Conservation (phyloP, 164 flowering plant genomes). For the Vitis rotundifolia region DNA sequence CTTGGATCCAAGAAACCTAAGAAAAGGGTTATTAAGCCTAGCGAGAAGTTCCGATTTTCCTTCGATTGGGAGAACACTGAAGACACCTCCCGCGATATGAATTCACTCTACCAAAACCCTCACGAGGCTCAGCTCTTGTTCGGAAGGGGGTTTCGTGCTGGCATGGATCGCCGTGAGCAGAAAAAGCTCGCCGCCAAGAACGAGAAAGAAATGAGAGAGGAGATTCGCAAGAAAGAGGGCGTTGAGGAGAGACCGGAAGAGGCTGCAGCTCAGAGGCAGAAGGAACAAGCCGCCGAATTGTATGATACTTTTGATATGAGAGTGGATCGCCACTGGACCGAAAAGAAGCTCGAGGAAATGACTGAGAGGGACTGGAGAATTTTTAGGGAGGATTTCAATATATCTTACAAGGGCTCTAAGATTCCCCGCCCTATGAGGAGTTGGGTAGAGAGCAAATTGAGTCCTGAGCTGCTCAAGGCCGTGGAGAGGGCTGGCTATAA, state of each 20-base stretch:
- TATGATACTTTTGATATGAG: conserved; percentile 79
- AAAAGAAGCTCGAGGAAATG: conserved; percentile 86
- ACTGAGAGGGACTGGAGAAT: conserved; percentile 93
- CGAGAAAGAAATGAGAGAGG: conserved; percentile 73
- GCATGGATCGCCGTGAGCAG: conserved; percentile 93
- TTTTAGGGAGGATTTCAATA: conserved; percentile 83
- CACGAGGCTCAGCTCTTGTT: conserved; percentile 89
- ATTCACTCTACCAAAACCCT: conserved; percentile 80
- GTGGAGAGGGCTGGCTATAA: conserved; percentile 81
- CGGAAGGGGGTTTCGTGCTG: conserved; percentile 90
- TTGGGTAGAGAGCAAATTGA: conserved; percentile 74
- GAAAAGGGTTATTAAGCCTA: conserved; percentile 86
- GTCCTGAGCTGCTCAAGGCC: conserved; percentile 62
- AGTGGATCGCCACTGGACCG: conserved; percentile 83
- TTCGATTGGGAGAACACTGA: conserved; percentile 98
- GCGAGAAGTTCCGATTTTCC: conserved; percentile 91
- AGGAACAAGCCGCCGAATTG: conserved; percentile 68
- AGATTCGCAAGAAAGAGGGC: conserved; percentile 76
- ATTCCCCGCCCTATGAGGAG: conserved; percentile 85
- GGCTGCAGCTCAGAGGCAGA: conserved; percentile 59
- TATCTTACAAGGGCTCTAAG: conserved; percentile 84
- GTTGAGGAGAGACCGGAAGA: conserved; percentile 79
- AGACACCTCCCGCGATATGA: conserved; percentile 90
- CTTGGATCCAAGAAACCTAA: conserved; percentile 90
- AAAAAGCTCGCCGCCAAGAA: conserved; percentile 86